Evolutionary conservation across 2,329 filamentous ascomycete species (phyloP).

Genomic region (Diaporthe citrichinensis): DNA sequence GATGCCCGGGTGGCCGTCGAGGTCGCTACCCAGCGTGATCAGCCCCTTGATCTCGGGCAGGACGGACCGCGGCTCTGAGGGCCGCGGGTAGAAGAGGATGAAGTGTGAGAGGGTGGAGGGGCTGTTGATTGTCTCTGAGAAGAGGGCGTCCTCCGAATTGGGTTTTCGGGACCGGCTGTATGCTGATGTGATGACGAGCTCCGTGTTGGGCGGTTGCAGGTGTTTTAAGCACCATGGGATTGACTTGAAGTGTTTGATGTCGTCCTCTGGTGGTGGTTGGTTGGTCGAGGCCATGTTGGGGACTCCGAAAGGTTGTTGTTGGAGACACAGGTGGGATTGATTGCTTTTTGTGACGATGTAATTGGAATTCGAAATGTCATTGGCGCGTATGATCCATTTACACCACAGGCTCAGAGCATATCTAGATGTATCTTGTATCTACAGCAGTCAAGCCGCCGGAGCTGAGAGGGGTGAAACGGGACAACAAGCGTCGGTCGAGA

Average conservation of each 20-base stretch:
- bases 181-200: slow-evolving; percentile 56
- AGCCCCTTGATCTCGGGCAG: slow-evolving; percentile 50
- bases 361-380: neutral
- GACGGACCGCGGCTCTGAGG: slow-evolving; percentile 45
- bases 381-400: neutral
- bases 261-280: neutral
- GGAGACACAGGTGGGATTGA: too few relatives aligned
- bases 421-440: neutral
- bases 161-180: slow-evolving; percentile 55
- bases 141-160: slow-evolving; percentile 64
- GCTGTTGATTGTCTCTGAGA: slow-evolving; percentile 67
- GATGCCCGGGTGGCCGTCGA: slow-evolving; percentile 68
- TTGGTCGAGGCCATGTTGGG: neutral
- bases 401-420: neutral
- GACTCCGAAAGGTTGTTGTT: neutral
- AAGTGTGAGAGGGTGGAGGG: slow-evolving; percentile 62
- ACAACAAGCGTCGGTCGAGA: neutral
- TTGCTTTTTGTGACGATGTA: neutral
- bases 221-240: slow-evolving; percentile 65
- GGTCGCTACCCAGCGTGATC: slow-evolving; percentile 60
- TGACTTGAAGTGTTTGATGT: slow-evolving; percentile 49
- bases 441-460: too few relatives aligned
- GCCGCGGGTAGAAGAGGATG: slow-evolving; percentile 58
- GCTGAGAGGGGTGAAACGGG: slow-evolving; percentile 14
- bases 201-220: slow-evolving; percentile 53